A percentile compares a stretch with the other conserved stretches of the same genome.
Evolutionary conservation across 495 filamentous ascomycete genomes (phyloP).

Genomic region (Melanomma pulvis-pyrius): DNA sequence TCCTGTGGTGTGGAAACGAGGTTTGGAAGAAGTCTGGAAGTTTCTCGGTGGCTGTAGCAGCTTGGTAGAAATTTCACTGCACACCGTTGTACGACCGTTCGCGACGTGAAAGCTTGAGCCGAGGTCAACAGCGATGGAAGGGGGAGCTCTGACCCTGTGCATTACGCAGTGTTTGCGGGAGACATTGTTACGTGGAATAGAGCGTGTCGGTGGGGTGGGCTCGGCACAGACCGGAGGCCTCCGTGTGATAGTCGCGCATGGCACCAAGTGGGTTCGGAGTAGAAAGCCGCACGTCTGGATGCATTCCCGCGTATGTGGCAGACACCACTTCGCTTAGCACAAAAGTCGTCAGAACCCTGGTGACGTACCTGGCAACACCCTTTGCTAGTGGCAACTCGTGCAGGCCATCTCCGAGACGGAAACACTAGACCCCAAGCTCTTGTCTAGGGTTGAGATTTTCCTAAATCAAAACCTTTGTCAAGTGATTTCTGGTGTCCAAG

Average conservation of each 20-base stretch:
- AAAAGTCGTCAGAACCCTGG: background rate
- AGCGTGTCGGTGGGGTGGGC: background rate
- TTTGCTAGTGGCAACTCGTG: background rate
- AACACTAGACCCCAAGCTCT: background rate
- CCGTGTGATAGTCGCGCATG: background rate
- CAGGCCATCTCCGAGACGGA: background rate
- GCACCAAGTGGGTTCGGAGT: background rate
- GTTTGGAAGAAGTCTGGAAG: background rate
- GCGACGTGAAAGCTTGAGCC: background rate
- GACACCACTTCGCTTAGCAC: background rate
- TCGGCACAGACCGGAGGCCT: background rate
- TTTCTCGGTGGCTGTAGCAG: conserved; percentile 10
- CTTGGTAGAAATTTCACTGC: background rate
- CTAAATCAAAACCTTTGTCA: background rate
- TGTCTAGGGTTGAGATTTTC: background rate
- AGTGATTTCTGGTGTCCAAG: no score
- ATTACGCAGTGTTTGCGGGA: conserved; percentile 3
- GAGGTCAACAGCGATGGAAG: background rate
- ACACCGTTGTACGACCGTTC: background rate
- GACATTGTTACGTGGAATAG: background rate
- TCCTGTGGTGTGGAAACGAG: conserved; percentile 12
- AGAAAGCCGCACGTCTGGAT: background rate
- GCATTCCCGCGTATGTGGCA: background rate
- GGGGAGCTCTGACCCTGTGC: conserved; percentile 1
- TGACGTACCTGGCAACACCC: conserved; percentile 12